Base-by-base conservation (phyloP, 257 asterid species). In the Plantago ovata region DNA sequence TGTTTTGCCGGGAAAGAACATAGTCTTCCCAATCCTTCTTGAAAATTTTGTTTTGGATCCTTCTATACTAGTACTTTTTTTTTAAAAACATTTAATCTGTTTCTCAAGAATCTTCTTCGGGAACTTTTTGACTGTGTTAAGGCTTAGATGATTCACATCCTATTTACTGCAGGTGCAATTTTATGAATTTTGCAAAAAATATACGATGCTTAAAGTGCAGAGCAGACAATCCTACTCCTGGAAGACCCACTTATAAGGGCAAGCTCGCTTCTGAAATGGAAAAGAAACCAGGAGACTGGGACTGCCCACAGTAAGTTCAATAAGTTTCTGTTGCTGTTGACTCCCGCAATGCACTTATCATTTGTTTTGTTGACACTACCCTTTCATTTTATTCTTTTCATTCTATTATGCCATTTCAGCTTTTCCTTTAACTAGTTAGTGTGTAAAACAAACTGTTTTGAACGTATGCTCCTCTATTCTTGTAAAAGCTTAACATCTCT, bases 261-360 rank as follows among this genome's bases (percentile, higher is more conserved):
- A 65, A 42, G 50, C 23, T 66, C 49, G 56, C 4, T 60, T 64
- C 40, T 55, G 68, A 41, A 45, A 32, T 53, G 36, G 84, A 71
- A 68, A 75, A 60, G 86, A 92, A 84, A 75, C 75, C 42, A 48
- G 98, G 97, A 51, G 95, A 92, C 63, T 88, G 96, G 97, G 76
- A 76, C 60, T 88, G 97, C 69, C 72, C 79, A 43, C 61, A 66
- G 97, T 92, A 84, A 72, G 94, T 69, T 59, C 13, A 21, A 10
- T 62, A 53, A 60, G 12, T 32, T 69, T 63, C 56, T 41, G 13
- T 23, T 68, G 13, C 54, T 32, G 13, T 38, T 60, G 24, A 47
- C 47, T 2, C 44, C 22, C 39, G 60, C 19, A 48, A 28, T 50
- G 53, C 56, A 51, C 33, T 13, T 42, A 20, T 43, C 23, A 43